Evolutionary conservation across 306 rosid genomes (phyloP), one percentile per base, ranked within the genome.

Genomic region (Corylus heterophylla): DNA sequence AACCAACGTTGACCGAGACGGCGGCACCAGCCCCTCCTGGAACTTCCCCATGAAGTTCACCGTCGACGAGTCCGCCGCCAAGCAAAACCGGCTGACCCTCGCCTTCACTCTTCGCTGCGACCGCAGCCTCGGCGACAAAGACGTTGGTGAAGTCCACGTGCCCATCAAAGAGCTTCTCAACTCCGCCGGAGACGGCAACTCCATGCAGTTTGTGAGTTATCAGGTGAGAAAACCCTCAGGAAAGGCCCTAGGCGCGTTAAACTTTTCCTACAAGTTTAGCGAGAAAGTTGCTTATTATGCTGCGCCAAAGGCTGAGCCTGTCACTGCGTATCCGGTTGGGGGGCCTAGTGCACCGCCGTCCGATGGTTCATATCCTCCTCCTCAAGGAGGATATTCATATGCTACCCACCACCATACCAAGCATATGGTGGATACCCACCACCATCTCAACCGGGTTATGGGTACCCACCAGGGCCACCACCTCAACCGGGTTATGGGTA

Each of bases 11-110:
- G 83, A 85, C 71, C 70, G 56, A 2, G 85, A 69, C 55, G 78
- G 86, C 17, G 97, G 97, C 16, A 74, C 39, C 54, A 66, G 29
- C 63, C 95, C 98, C 20, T 81, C 80, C 0, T 95, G 97, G 98
- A 91, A 90, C 54, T 95, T 73, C 54, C 58, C 87, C 1, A 9
- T 78, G 27, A 88, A 78, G 22, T 88, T 92, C 89, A 14, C 77
- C 12, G 1, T 92, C 81, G 85, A 87, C 50, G 89, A 89, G 7
- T 25, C 76, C 4, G 74, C 83, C 1, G 85, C 81, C 0, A 58
- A 75, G 25, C 85, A 81, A 35, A 91, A 89, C 83, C 88, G 86
- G 4, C 83, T 92, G 11, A 71, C 78, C 18, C 86, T 92, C 11
- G 81, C 78, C 0, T 6, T 91, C 85, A 86, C 80, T 31, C 83